phyloP scores from a whole-genome alignment of 441 rosid species.

The Adansonia rubrostipa region DNA sequence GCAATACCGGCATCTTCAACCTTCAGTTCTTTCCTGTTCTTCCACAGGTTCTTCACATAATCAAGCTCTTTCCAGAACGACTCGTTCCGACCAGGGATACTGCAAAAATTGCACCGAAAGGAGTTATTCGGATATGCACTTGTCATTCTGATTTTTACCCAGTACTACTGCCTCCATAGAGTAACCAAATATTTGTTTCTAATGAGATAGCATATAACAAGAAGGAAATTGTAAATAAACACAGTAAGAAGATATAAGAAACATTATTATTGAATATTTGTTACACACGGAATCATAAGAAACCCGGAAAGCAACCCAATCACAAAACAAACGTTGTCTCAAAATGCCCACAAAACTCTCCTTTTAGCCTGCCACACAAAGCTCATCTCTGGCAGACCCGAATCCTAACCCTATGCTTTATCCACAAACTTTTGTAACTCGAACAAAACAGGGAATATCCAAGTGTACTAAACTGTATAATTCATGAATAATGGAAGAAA shows the following conservation, averaged over 20 bases:
- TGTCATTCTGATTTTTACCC: neutral
- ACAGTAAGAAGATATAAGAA: neutral
- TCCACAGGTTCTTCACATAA: conserved; percentile 60
- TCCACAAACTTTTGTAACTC: neutral
- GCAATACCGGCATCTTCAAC: conserved; percentile 79
- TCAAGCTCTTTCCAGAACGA: conserved; percentile 80
- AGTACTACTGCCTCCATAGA: neutral
- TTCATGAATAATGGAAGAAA: conserved; percentile 3
- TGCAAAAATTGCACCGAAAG: conserved; percentile 35
- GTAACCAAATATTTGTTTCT: neutral
- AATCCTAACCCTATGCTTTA: neutral
- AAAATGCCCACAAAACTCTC: neutral
- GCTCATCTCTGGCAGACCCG: neutral
- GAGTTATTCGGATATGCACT: neutral
- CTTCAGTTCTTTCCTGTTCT: conserved; percentile 59
- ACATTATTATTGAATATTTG: neutral
- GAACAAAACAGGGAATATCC: neutral
- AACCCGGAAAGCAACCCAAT: neutral
- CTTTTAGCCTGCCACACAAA: neutral
- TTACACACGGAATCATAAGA: neutral
- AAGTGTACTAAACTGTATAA: neutral
- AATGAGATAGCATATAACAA: neutral
- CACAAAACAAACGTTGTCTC: neutral
- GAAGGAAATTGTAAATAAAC: neutral
- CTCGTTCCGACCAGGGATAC: conserved; percentile 72